Evolutionary conservation across 768 basidiomycete species (phyloP).

Genomic region (Pholiota microspora): DNA sequence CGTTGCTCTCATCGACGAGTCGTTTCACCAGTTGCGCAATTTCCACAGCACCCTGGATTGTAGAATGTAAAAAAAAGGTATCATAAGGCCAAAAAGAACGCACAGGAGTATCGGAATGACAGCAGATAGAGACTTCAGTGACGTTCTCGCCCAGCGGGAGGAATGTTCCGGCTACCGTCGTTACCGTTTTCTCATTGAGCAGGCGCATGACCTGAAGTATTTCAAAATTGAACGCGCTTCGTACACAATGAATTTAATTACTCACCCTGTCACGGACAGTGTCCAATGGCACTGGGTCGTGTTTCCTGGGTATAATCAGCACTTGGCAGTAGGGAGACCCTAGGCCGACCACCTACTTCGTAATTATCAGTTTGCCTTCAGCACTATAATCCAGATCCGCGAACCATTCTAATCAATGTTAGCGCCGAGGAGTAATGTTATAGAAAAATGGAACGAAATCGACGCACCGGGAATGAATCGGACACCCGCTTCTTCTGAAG

Average conservation of each 20-base stretch:
- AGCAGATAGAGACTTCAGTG: constrained; percentile 57
- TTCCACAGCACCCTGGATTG: constrained; percentile 48
- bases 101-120: constrained; percentile 65
- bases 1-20: constrained; percentile 55
- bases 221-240: neutral
- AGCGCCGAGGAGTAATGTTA: neutral
- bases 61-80: neutral
- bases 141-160: constrained; percentile 44
- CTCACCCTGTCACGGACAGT: constrained; percentile 38
- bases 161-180: constrained; percentile 40
- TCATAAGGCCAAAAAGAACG: constrained; percentile 19
- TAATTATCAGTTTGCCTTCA: constrained; percentile 58
- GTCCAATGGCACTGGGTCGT: constrained; percentile 43
- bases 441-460: neutral
- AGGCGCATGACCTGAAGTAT: constrained; percentile 39
- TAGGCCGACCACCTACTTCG: constrained; percentile 36
- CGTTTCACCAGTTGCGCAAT: constrained; percentile 50
- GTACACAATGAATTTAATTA: constrained; percentile 19
- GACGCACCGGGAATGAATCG: constrained; percentile 57
- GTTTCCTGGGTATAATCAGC: constrained; percentile 34
- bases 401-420: constrained; percentile 53
- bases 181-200: constrained; percentile 41
- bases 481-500: constrained; percentile 52
- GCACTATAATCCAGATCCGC: constrained; percentile 61
- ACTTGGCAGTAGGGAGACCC: neutral